Evolutionary conservation across 2,329 filamentous ascomycete genomes (phyloP), one percentile per base, ranked within the genome.

Genomic region (Paraconiothyrium brasiliense): DNA sequence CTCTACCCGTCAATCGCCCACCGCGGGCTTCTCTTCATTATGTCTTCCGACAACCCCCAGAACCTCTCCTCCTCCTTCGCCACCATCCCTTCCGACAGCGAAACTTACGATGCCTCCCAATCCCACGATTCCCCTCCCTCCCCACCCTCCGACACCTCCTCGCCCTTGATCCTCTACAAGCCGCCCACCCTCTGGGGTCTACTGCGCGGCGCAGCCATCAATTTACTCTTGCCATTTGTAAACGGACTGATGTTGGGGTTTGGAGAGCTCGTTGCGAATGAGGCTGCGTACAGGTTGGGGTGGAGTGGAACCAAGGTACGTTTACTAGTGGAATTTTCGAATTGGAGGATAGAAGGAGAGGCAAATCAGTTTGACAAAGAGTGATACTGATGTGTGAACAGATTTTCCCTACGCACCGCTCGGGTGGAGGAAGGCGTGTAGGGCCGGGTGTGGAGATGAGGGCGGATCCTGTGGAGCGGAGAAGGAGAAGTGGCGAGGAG

Each of bases 221-320:
- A 99, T 78, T 84, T 99, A n/a, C 73, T 99, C 1, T 82, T 99
- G 22, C 95, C 95, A 0, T 99, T 99, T 74, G 88, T 99, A 75
- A 99, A 99, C 81, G 95, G 95, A 50, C 87, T 99, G 84, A 99
- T 99, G 95, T 82, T 99, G 73, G 95, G 95, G 2, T 97, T 99
- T 75, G 95, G 95, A 69, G 95, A 99, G 82, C 82, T 99, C 55
- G 94, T 99, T 79, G 95, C 95, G 58, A 95, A 99, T 76, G 95
- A 99, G 82, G 90, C 92, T 54, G 95, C 95, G 1, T 99, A 94
- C 76, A 85, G 94, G 73, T 83, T 98, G 70, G 95, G 95, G 63
- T 99, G 95, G 95, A 90, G 91, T 66, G 90, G 90, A 58, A 98
- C 95, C 62, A 97, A 95, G 88, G 95, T 97, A 85, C 50, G 86